Conservation (phyloP, 2,329 filamentous ascomycete genomes). For the Ustilaginoidea virens region DNA sequence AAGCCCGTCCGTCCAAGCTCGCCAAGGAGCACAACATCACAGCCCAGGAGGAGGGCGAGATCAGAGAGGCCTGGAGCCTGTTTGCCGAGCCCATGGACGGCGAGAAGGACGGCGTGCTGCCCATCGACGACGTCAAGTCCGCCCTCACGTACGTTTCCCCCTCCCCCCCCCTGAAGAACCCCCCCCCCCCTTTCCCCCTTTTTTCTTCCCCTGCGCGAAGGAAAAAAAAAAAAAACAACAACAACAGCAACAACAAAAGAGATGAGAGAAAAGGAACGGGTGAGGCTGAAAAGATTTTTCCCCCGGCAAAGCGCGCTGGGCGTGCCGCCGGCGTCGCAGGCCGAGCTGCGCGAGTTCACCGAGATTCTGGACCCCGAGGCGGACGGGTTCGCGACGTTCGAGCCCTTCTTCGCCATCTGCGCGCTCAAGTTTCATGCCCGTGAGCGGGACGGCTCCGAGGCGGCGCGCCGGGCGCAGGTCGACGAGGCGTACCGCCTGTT, state of each 20-base stretch:
- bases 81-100: slow-evolving; percentile 59
- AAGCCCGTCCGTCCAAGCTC: slow-evolving; percentile 61
- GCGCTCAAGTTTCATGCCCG: slow-evolving; percentile 66
- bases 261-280: too few species aligned
- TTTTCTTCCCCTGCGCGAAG: neutral
- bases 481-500: slow-evolving; percentile 75
- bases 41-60: slow-evolving; percentile 73
- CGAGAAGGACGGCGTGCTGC: slow-evolving; percentile 58
- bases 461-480: slow-evolving; percentile 49
- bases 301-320: slow-evolving; percentile 54
- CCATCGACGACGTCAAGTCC: slow-evolving; percentile 51
- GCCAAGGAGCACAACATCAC: slow-evolving; percentile 83
- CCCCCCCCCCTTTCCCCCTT: neutral
- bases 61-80: slow-evolving; percentile 75
- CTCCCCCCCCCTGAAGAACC: neutral
- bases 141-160: slow-evolving; percentile 48
- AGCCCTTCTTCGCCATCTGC: slow-evolving; percentile 73
- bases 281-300: too few species aligned
- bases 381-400: slow-evolving; percentile 63
- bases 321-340: slow-evolving; percentile 44
- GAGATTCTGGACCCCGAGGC: slow-evolving; percentile 70
- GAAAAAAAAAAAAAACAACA: too few species aligned
- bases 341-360: slow-evolving; percentile 63
- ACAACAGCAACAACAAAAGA: too few species aligned
- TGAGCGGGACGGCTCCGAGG: slow-evolving; percentile 33